Percentiles rank a stretch among this genome's conserved stretches.
Conservation (phyloP, 2,329 filamentous ascomycete species). For the Volutella citrinella region DNA sequence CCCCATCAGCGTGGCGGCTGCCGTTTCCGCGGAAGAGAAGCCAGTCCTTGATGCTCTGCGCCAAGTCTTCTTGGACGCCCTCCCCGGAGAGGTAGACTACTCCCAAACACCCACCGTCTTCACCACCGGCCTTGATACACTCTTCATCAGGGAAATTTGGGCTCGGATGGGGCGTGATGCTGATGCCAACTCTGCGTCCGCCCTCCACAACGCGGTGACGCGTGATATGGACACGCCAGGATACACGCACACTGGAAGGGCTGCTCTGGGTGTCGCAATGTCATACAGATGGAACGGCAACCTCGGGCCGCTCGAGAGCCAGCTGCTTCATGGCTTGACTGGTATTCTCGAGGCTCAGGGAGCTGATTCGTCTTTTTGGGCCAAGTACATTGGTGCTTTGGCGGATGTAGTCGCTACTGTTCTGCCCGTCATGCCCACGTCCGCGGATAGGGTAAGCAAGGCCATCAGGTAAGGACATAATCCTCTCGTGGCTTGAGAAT, state of each 20-base stretch:
- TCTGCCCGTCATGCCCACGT: slow-evolving; percentile 39
- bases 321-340: slow-evolving; percentile 41
- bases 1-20: slow-evolving; percentile 51
- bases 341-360: slow-evolving; percentile 37
- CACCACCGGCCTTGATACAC: slow-evolving; percentile 36
- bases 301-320: slow-evolving; percentile 45
- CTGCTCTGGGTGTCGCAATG: slow-evolving; percentile 67
- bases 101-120: slow-evolving; percentile 39
- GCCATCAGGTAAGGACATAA: slow-evolving; percentile 37
- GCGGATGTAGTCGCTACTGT: slow-evolving; percentile 42
- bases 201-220: slow-evolving; percentile 69
- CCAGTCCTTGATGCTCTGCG: slow-evolving; percentile 36
- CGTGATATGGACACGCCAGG: slow-evolving; percentile 69
- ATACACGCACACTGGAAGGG: slow-evolving; percentile 68
- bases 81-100: slow-evolving; percentile 39
- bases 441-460: slow-evolving; percentile 30
- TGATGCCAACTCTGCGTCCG: slow-evolving; percentile 60
- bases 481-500: not conserved
- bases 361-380: slow-evolving; percentile 47
- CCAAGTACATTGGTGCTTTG: slow-evolving; percentile 50
- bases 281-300: slow-evolving; percentile 73
- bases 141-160: slow-evolving; percentile 54
- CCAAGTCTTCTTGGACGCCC: slow-evolving; percentile 35
- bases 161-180: slow-evolving; percentile 44
- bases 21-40: slow-evolving; percentile 22